Conservation (phyloP, 352 stramenopile species). For the Pseudoperonospora humuli region DNA sequence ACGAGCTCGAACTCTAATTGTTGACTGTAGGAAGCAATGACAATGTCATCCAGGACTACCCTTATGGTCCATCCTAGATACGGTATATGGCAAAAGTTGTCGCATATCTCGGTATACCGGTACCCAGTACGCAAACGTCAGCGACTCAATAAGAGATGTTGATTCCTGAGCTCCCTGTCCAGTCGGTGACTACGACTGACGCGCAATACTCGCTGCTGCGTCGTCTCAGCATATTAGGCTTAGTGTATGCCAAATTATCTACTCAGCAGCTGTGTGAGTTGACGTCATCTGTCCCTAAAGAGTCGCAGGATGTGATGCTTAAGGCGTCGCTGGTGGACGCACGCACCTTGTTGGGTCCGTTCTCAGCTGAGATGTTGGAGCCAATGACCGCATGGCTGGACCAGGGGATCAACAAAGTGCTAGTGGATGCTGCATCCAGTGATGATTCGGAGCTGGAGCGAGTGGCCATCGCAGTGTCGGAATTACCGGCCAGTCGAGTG, state of each 20-base stretch:
- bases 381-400: slow-evolving; percentile 54
- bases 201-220: slow-evolving; percentile 21
- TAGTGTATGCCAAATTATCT: slow-evolving; percentile 33
- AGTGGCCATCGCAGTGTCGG: slow-evolving; percentile 46
- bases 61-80: too few species aligned
- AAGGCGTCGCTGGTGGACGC: slow-evolving; percentile 38
- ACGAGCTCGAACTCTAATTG: too few species aligned
- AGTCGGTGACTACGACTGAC: slow-evolving; percentile 3
- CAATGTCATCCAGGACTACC: too few species aligned
- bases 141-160: too few species aligned
- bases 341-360: slow-evolving; percentile 55
- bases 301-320: slow-evolving; percentile 24
- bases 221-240: slow-evolving; percentile 40
- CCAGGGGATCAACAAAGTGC: slow-evolving; percentile 43
- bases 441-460: slow-evolving; percentile 43
- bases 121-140: too few species aligned
- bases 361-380: slow-evolving; percentile 49
- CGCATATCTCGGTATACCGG: too few species aligned
- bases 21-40: too few species aligned
- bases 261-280: slow-evolving; percentile 23
- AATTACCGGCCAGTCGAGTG: slow-evolving; percentile 55
- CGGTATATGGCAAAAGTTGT: too few species aligned
- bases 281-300: slow-evolving; percentile 16
- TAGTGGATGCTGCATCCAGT: slow-evolving; percentile 39
- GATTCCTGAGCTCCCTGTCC: slow-evolving; percentile 19